Evolutionary conservation across 768 basidiomycete species (phyloP), one percentile per base, ranked within the genome.

Genomic region (Mycena floridula): DNA sequence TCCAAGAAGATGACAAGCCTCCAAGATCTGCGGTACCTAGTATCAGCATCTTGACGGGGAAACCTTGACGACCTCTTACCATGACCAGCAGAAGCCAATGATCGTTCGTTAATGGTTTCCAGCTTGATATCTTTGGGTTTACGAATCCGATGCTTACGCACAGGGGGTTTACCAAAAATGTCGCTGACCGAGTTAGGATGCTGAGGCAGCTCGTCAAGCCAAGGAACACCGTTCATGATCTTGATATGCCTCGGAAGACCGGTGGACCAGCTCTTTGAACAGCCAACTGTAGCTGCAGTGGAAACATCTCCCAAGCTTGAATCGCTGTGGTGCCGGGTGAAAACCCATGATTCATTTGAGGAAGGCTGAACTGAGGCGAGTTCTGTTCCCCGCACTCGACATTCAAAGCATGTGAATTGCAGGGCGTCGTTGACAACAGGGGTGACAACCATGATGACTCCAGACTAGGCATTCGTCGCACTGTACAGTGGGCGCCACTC

Each of bases 321-420:
- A 55, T 85, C 85, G 65, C 86, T 89, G 67, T 85, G 89, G 47
- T 82, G 69, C n/a, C n/a, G n/a, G n/a, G n/a, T n/a, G n/a, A n/a
- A n/a, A n/a, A n/a, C n/a, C n/a, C n/a, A n/a, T n/a, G n/a, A n/a
- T n/a, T n/a, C n/a, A n/a, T n/a, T n/a, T n/a, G n/a, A n/a, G n/a
- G n/a, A n/a, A n/a, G n/a, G n/a, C n/a, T n/a, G n/a, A n/a, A n/a
- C n/a, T n/a, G n/a, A n/a, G n/a, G n/a, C n/a, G n/a, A n/a, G n/a
- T n/a, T n/a, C n/a, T n/a, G n/a, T n/a, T n/a, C n/a, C n/a, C n/a
- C n/a, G n/a, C n/a, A n/a, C n/a, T n/a, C n/a, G n/a, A n/a, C n/a
- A n/a, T n/a, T n/a, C n/a, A n/a, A n/a, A n/a, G n/a, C n/a, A n/a
- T n/a, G n/a, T n/a, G n/a, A n/a, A n/a, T n/a, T n/a, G n/a, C n/a